phyloP scores from a whole-genome alignment of 2,329 filamentous ascomycete genomes.

The Exserohilum rostratum region DNA sequence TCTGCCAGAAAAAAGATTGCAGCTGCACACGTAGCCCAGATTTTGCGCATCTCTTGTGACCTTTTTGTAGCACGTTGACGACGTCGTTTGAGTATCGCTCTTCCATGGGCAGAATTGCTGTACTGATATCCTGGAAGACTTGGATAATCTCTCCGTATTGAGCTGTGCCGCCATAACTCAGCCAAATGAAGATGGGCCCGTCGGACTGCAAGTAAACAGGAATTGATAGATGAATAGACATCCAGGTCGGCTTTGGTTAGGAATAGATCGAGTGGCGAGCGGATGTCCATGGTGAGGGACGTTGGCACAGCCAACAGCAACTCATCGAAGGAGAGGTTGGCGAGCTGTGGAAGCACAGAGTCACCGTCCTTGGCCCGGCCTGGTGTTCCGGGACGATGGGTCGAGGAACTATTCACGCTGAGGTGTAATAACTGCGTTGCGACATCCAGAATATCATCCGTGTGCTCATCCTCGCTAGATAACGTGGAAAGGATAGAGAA shows the following conservation, averaged over 20 bases:
- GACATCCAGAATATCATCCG: slow-evolving; percentile 77
- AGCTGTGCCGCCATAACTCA: slow-evolving; percentile 83
- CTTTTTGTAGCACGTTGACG: slow-evolving; percentile 69
- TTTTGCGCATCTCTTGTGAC: slow-evolving; percentile 72
- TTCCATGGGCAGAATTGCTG: slow-evolving; percentile 66
- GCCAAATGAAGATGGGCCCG: slow-evolving; percentile 84
- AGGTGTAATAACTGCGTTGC: slow-evolving; percentile 79
- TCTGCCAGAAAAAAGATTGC: slow-evolving; percentile 89
- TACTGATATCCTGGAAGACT: slow-evolving; percentile 69
- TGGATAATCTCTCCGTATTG: slow-evolving; percentile 77
- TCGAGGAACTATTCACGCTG: slow-evolving; percentile 59
- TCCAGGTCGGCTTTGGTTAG: slow-evolving; percentile 76
- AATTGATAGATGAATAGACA: slow-evolving; percentile 82
- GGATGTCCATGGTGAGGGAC: slow-evolving; percentile 72
- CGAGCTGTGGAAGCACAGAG: slow-evolving; percentile 46
- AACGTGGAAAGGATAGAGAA: slow-evolving; percentile 82
- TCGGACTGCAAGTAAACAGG: slow-evolving; percentile 84
- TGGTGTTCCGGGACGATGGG: slow-evolving; percentile 49
- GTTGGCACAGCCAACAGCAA: slow-evolving; percentile 81
- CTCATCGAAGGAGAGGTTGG: slow-evolving; percentile 70
- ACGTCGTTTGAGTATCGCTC: slow-evolving; percentile 65
- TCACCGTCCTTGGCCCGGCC: slow-evolving; percentile 44
- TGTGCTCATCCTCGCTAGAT: slow-evolving; percentile 75
- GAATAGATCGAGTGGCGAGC: slow-evolving; percentile 85
- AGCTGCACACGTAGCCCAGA: slow-evolving; percentile 89